Conservation (phyloP, 225 moss, liverwort and hornwort species). For the Polytrichum commune region DNA sequence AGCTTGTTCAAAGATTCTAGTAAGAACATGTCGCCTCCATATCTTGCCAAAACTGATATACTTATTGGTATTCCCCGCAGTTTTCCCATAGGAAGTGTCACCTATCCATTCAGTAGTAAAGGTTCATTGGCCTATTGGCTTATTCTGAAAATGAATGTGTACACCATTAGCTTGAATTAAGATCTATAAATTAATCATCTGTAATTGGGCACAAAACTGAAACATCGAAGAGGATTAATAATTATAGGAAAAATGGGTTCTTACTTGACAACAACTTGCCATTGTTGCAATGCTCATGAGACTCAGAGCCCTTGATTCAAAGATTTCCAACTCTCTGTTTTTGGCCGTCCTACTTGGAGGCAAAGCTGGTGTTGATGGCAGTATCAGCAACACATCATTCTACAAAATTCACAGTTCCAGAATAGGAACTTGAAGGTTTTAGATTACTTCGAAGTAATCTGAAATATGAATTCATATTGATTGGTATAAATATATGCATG, state of each 20-base stretch:
- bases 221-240: too few species aligned
- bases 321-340: slow-evolving; percentile 48
- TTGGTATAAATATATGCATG: too few species aligned
- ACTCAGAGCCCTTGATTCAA: slow-evolving; percentile 54
- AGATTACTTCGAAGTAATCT: too few species aligned
- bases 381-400: slow-evolving; percentile 41
- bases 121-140: too few species aligned
- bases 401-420: slow-evolving; percentile 5
- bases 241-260: not conserved
- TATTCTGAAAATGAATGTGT: too few species aligned
- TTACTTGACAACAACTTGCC: slow-evolving; percentile 57
- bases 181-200: not conserved
- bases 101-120: slow-evolving; percentile 12
- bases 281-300: slow-evolving; percentile 44
- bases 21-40: slow-evolving; percentile 47
- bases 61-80: slow-evolving; percentile 50
- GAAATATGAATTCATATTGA: too few species aligned
- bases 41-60: slow-evolving; percentile 45
- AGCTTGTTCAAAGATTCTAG: slow-evolving; percentile 46
- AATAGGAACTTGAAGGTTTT: too few species aligned
- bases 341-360: slow-evolving; percentile 34
- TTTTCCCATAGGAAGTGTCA: slow-evolving; percentile 39
- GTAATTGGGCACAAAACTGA: too few species aligned
- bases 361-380: slow-evolving; percentile 52
- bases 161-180: too few species aligned